Evolutionary conservation across 2,329 filamentous ascomycete species (phyloP).

Genomic region (Colletotrichum costaricense): DNA sequence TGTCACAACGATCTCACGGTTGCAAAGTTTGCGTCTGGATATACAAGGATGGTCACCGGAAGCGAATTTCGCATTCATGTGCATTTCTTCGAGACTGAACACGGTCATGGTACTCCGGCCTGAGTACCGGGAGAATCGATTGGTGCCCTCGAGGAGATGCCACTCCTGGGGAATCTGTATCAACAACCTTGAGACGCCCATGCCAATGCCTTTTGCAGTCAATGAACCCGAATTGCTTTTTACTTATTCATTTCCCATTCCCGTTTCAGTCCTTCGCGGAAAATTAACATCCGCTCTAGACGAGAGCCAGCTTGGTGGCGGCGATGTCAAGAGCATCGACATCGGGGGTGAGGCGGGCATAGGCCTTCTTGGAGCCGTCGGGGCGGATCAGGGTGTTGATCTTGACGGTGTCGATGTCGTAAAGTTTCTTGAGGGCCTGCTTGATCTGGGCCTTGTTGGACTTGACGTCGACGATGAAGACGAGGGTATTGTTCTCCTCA

Average conservation of each 20-base stretch:
- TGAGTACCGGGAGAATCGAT: slow-evolving; percentile 31
- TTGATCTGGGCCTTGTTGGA: slow-evolving; percentile 99
- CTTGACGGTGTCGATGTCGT: slow-evolving; percentile 98
- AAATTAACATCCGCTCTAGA: slow-evolving; percentile 68
- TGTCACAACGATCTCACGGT: too few relatives aligned
- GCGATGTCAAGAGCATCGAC: slow-evolving; percentile 99
- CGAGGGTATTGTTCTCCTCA: slow-evolving; percentile 99
- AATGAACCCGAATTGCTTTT: slow-evolving; percentile 34
- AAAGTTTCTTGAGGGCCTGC: slow-evolving; percentile 97
- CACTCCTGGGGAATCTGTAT: slow-evolving; percentile 25
- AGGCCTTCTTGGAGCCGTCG: slow-evolving; percentile 99
- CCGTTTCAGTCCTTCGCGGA: not conserved
- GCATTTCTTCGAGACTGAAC: slow-evolving; percentile 9
- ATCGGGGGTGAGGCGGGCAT: slow-evolving; percentile 92
- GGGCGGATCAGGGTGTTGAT: slow-evolving; percentile 99
- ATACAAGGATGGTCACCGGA: not conserved
- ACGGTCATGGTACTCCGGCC: slow-evolving; percentile 26
- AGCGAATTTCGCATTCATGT: not conserved
- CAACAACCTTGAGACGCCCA: slow-evolving; percentile 38
- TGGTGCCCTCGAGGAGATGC: slow-evolving; percentile 24
- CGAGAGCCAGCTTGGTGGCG: slow-evolving; percentile 97
- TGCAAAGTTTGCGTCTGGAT: not conserved
- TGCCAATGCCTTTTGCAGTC: slow-evolving; percentile 36
- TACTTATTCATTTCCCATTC: slow-evolving; percentile 9
- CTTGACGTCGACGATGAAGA: slow-evolving; percentile 97